Evolutionary conservation across 345 rosid species (phyloP), one percentile per base, ranked within the genome.

Genomic region (Citrus sinensis): DNA sequence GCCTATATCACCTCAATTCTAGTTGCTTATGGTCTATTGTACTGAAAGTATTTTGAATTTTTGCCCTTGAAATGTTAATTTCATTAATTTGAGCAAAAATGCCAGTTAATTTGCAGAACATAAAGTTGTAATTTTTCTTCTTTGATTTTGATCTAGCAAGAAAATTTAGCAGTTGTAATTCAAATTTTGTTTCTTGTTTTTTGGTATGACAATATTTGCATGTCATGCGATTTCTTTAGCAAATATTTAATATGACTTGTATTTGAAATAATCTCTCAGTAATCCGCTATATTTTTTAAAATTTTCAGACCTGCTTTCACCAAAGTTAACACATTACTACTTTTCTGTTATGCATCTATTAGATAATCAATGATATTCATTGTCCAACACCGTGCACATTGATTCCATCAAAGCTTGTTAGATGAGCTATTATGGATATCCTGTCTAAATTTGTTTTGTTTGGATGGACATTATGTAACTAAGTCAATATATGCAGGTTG

Each of bases 401-500:
- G 9, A 25, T 74, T n/a, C 68, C 59, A 56, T 35, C 14, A 27
- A 67, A 59, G 65, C 65, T 30, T 77, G 58, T 76, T 42, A 32
- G 22, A 34, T 77, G 69, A 66, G 64, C 58, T 40, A 46, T 56
- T 73, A 4, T 77, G 68, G 22, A 58, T 6, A 5, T 68, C 27
- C 61, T 67, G 42, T 40, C 35, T 2, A 62, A 58, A 39, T 39
- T 2, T 61, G 40, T 71, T 34, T 67, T 24, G 22, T 74, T 63
- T 51, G 7, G 25, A 32, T 40, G 65, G 39, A 30, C 40, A 64
- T 63, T 55, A 51, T 40, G 71, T 59, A 51, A 73, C 56, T 30
- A 6, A 69, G 49, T 65, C 27, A 74, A 35, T 67, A 14, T 39
- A 24, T 84, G 89, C 89, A 94, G 99, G 94, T 94, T 78, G 93